Conservation (phyloP, 2,329 filamentous ascomycete genomes). For the Phialocephala subalpina region DNA sequence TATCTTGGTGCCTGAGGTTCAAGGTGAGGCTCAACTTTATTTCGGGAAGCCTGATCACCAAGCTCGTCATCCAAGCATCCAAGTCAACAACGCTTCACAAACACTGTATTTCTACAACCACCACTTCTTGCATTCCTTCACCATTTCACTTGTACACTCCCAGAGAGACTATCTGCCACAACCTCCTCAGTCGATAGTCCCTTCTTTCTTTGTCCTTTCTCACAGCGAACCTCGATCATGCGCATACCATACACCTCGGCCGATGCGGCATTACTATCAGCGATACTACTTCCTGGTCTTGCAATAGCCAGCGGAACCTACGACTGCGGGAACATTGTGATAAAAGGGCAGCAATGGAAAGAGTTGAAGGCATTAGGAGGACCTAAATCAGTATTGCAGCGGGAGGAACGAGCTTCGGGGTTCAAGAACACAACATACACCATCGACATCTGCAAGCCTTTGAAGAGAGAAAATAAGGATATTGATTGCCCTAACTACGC, state of each 20-base stretch:
- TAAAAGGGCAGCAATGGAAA: constrained; percentile 64
- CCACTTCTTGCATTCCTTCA: constrained; percentile 4
- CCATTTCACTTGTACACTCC: background rate
- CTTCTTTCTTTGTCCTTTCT: background rate
- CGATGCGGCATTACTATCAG: constrained; percentile 39
- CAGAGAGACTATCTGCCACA: background rate
- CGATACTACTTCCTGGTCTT: constrained; percentile 40
- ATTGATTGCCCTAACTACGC: constrained; percentile 73
- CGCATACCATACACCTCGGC: constrained; percentile 34
- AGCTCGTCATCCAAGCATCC: constrained; percentile 7
- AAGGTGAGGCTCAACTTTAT: background rate
- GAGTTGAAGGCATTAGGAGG: constrained; percentile 70
- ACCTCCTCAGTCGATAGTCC: background rate
- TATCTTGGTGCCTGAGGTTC: background rate
- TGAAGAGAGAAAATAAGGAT: constrained; percentile 67
- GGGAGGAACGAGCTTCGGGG: constrained; percentile 53
- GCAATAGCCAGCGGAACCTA: constrained; percentile 54
- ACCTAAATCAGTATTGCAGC: constrained; percentile 72
- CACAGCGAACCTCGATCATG: constrained; percentile 31
- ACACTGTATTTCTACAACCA: constrained; percentile 5
- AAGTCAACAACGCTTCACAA: background rate
- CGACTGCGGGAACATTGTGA: constrained; percentile 67
- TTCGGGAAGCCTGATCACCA: background rate
- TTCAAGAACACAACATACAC: constrained; percentile 82
- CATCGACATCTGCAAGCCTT: constrained; percentile 75